phyloP scores from a whole-genome alignment of 345 rosid genomes.

The Theobroma cacao region DNA sequence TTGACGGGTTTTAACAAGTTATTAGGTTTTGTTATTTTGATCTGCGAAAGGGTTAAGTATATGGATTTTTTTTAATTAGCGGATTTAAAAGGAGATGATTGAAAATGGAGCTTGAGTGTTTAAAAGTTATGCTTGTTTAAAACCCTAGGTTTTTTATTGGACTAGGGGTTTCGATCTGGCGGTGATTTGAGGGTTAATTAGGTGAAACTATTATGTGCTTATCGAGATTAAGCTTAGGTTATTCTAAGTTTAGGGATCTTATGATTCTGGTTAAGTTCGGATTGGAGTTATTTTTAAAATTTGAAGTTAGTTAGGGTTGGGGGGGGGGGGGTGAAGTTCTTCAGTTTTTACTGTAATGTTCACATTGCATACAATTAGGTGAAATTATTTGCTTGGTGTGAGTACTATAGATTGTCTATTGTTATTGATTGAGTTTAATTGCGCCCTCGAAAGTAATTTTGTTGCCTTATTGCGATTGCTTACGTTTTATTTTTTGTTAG shows the following conservation, averaged over 20 bases:
- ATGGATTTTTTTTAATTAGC: background rate
- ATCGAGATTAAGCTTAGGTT: conserved; percentile 6
- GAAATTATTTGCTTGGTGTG: background rate
- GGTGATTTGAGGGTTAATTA: background rate
- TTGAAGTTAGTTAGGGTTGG: background rate
- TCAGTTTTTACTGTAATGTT: conserved; percentile 1
- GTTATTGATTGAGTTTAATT: background rate
- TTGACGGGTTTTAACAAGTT: background rate
- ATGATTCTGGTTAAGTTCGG: background rate
- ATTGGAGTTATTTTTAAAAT: background rate
- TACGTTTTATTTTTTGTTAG: background rate
- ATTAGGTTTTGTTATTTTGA: conserved; percentile 16
- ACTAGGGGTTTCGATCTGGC: conserved; percentile 23
- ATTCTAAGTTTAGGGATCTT: conserved; percentile 13
- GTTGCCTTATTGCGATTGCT: background rate
- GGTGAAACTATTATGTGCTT: conserved; percentile 11
- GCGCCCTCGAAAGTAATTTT: background rate
- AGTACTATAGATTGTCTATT: background rate
- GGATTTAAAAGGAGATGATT: background rate
- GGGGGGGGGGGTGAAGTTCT: background rate
- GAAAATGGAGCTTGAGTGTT: background rate
- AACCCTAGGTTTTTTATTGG: conserved; percentile 22
- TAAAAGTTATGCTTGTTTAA: background rate
- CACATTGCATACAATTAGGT: background rate
- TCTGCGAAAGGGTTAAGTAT: conserved; percentile 2